phyloP scores from a whole-genome alignment of 495 filamentous ascomycete species.

The Aspergillus baeticus region DNA sequence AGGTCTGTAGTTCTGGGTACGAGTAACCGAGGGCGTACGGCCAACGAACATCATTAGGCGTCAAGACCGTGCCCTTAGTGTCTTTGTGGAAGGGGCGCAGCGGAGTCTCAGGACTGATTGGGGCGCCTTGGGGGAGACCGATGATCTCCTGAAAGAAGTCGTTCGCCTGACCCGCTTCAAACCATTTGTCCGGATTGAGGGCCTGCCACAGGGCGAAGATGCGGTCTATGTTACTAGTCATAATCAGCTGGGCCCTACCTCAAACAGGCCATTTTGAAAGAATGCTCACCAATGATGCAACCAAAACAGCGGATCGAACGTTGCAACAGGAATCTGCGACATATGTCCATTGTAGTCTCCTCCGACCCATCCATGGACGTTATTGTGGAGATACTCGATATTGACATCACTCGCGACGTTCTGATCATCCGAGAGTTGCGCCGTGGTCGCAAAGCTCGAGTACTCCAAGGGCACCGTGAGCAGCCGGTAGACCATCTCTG shows the following conservation, averaged over 20 bases:
- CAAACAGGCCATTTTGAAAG: not conserved
- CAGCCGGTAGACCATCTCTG: not conserved
- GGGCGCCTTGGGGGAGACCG: not conserved
- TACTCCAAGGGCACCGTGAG: constrained; percentile 1
- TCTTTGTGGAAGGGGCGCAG: constrained; percentile 2
- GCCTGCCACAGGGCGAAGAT: not conserved
- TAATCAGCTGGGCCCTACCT: not conserved
- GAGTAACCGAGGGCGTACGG: not conserved
- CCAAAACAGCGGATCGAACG: not conserved
- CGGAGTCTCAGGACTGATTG: not conserved
- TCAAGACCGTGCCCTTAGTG: not conserved
- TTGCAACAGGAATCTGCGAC: not conserved
- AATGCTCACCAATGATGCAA: not conserved
- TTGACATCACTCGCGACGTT: not conserved
- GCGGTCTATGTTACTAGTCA: not conserved
- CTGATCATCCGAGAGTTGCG: not conserved
- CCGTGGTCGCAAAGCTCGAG: not conserved
- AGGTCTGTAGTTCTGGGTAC: not conserved
- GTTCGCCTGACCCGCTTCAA: not conserved
- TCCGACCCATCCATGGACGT: not conserved
- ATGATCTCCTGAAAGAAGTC: not conserved
- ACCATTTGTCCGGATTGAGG: not conserved
- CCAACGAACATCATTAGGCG: not conserved
- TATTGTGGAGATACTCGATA: not conserved
- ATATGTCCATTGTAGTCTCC: not conserved